These are phyloP conservation scores for Prosopis cineraria DNA, from an alignment of 306 rosid genomes.

Conservation along the genomic window DNA sequence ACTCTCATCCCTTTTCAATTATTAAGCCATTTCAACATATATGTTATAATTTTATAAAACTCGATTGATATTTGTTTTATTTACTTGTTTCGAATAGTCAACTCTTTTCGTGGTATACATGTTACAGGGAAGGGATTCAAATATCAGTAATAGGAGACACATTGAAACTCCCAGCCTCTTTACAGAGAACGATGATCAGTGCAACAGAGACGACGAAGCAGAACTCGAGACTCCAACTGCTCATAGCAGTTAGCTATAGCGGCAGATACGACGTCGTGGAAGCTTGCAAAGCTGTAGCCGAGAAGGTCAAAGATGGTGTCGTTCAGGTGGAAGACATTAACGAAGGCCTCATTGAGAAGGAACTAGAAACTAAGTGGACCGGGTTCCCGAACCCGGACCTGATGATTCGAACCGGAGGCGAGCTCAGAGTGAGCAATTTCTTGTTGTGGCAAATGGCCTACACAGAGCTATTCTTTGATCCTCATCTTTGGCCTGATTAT, in stretches of 20 bases:
- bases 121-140: constrained; percentile 56
- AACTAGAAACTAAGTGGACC: constrained; percentile 76
- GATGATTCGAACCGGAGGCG: constrained; percentile 80
- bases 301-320: constrained; percentile 55
- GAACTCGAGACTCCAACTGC: constrained; percentile 53
- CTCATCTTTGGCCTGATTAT: constrained; percentile 77
- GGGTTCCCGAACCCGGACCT: constrained; percentile 74
- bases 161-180: constrained; percentile 51
- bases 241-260: constrained; percentile 73
- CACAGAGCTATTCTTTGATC: constrained; percentile 61
- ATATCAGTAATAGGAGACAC: constrained; percentile 73
- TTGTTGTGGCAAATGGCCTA: constrained; percentile 86
- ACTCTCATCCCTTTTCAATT: too few relatives aligned
- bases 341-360: constrained; percentile 61
- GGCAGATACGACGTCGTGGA: constrained; percentile 82
- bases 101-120: neutral
- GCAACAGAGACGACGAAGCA: constrained; percentile 56
- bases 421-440: constrained; percentile 81
- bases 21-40: too few relatives aligned
- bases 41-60: too few relatives aligned
- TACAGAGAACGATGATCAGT: constrained; percentile 38
- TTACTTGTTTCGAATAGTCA: too few relatives aligned
- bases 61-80: too few relatives aligned
- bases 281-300: constrained; percentile 67
- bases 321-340: constrained; percentile 55